phyloP scores from a whole-genome alignment of 768 basidiomycete species.

The Hypholoma sublateritium region DNA sequence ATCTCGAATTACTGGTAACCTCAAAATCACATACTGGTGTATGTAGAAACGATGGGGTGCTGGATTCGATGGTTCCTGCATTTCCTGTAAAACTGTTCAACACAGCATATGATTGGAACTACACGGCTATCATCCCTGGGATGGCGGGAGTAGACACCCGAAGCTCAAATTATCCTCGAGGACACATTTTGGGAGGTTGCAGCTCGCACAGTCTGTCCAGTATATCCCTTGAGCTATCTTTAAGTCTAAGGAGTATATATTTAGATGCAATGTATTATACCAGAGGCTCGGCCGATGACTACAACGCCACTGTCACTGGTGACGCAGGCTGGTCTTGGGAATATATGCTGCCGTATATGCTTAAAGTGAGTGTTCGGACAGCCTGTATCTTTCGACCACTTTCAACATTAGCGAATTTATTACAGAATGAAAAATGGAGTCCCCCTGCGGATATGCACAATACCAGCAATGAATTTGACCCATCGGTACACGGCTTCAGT shows the following conservation, averaged over 20 bases:
- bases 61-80: constrained; percentile 14
- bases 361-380: neutral
- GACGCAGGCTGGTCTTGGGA: constrained; percentile 49
- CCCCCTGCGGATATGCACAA: constrained; percentile 33
- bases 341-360: constrained; percentile 26
- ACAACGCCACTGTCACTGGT: constrained; percentile 46
- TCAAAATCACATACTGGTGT: too few species aligned
- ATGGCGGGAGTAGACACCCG: constrained; percentile 19
- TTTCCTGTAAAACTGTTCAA: constrained; percentile 9
- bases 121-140: constrained; percentile 22
- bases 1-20: neutral
- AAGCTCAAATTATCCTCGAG: constrained; percentile 22
- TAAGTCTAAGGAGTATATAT: neutral
- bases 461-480: constrained; percentile 31
- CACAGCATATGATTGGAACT: constrained; percentile 31
- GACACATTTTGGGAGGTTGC: constrained; percentile 30
- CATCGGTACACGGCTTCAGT: constrained; percentile 28
- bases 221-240: constrained; percentile 1
- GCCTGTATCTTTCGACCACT: neutral
- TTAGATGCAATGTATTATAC: constrained; percentile 30
- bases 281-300: constrained; percentile 42
- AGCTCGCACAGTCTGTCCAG: constrained; percentile 20
- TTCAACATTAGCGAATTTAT: neutral
- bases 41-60: constrained; percentile 17
- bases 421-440: constrained; percentile 20